phyloP scores from a whole-genome alignment of 345 rosid genomes.

The Lepidium didymum region DNA sequence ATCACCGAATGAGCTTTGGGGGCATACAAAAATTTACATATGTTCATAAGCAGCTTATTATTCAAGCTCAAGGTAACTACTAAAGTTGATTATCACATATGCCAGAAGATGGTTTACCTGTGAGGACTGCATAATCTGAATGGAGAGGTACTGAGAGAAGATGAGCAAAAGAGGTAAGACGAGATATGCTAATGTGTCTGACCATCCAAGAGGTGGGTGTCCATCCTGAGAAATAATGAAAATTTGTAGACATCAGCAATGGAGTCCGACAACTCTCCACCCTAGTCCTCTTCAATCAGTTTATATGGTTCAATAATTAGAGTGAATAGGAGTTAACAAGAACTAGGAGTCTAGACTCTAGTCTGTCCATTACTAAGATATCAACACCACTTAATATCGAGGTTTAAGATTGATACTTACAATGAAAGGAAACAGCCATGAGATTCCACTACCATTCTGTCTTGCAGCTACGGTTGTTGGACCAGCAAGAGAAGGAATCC shows the following conservation, averaged over 20 bases:
- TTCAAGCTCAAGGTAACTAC: neutral
- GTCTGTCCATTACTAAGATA: neutral
- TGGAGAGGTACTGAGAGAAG: constrained; percentile 69
- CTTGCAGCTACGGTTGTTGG: constrained; percentile 85
- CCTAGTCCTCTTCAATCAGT: neutral
- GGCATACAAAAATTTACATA: neutral
- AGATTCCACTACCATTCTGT: constrained; percentile 78
- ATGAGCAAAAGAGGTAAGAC: constrained; percentile 73
- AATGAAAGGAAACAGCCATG: constrained; percentile 92
- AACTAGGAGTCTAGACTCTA: neutral
- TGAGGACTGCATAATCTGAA: constrained; percentile 83
- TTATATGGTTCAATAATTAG: neutral
- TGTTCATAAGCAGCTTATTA: neutral
- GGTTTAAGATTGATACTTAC: constrained; percentile 38
- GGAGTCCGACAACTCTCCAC: neutral
- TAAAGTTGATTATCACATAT: neutral
- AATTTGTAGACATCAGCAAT: neutral
- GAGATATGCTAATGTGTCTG: constrained; percentile 86
- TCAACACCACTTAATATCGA: neutral
- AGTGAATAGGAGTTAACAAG: neutral
- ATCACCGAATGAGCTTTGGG: neutral
- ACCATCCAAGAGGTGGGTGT: constrained; percentile 97
- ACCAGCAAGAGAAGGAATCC: constrained; percentile 97
- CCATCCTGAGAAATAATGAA: constrained; percentile 56
- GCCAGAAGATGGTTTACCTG: constrained; percentile 43